Conservation (phyloP, 2,329 filamentous ascomycete species). For the Bipolaris gigantea region DNA sequence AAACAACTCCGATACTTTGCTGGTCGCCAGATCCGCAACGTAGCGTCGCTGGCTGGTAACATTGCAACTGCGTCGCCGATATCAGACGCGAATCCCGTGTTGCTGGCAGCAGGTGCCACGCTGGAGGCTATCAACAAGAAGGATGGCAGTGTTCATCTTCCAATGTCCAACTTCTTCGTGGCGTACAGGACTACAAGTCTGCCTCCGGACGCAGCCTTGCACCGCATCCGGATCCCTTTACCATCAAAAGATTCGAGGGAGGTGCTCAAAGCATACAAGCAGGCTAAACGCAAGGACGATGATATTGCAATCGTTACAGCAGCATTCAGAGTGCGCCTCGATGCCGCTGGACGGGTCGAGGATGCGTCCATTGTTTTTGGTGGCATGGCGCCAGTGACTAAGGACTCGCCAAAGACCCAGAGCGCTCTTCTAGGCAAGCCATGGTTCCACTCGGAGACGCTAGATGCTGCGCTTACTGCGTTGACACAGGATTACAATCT, state of each 20-base stretch:
- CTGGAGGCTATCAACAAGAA: conserved; percentile 73
- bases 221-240: conserved; percentile 78
- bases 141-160: conserved; percentile 60
- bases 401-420: conserved; percentile 75
- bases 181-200: conserved; percentile 84
- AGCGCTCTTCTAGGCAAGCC: conserved; percentile 72
- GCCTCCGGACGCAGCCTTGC: conserved; percentile 76
- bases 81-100: conserved; percentile 88
- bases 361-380: conserved; percentile 83
- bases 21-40: conserved; percentile 90
- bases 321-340: conserved; percentile 73
- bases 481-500: conserved; percentile 84
- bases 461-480: conserved; percentile 83
- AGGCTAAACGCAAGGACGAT: conserved; percentile 93
- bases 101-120: conserved; percentile 80
- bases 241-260: conserved; percentile 68
- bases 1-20: conserved; percentile 95
- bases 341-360: conserved; percentile 67
- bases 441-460: conserved; percentile 75
- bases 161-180: conserved; percentile 86
- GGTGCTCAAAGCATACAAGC: conserved; percentile 86
- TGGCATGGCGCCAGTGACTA: conserved; percentile 88
- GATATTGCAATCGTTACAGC: conserved; percentile 96
- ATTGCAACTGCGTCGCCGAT: conserved; percentile 92
- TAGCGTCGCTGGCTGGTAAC: conserved; percentile 91